Base-by-base conservation (phyloP, 441 rosid genomes). In the Flueggea neowawraea region DNA sequence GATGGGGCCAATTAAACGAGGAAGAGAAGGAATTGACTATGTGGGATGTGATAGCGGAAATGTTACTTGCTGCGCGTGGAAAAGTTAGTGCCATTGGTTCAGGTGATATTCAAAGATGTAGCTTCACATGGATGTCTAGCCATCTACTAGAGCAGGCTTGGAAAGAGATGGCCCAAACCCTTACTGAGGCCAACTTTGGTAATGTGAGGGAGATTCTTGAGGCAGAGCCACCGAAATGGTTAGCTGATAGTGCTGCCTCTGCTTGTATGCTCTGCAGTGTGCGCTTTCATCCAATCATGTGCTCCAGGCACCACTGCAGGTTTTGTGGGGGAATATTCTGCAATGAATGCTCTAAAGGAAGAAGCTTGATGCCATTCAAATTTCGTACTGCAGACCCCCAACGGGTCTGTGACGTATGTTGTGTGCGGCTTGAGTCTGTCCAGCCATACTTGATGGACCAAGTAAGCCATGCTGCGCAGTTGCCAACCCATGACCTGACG, bases 231-330 rank as follows among this genome's bases (percentile, higher is more conserved):
- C 91, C 96, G 36, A 83, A 69, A 69, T 90, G 96, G 96, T 62
- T 90, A 55, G 77, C 90, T 11, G 96, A 90, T 67, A 85, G 96
- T 31, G 78, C 97, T 71, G 90, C 99, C 61, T 79, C 95, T 52
- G 68, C 92, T 49, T 95, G 97, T 73, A 95, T 91, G 97, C 68
- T 95, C 10, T 91, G 99, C 71, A 75, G 81, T 31, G 86, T 86
- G 43, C 83, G 91, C 36, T 95, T 95, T 74, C 99, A 95, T 74
- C 99, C 97, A 2, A 87, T 95, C 36, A 82, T 95, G 86, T 88
- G 97, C 73, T 86, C 96, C 2, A 89, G 97, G 80, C 99, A 91
- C 77, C 97, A 95, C 74, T 95, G 97, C 67, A 82, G 99, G 61
- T 91, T 78, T 66, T 95, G 99, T 73, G 97, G 99, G 63, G 97